Evolutionary conservation across 176 grass and related monocot species (phyloP).

Genomic region (Thinopyrum elongatum): DNA sequence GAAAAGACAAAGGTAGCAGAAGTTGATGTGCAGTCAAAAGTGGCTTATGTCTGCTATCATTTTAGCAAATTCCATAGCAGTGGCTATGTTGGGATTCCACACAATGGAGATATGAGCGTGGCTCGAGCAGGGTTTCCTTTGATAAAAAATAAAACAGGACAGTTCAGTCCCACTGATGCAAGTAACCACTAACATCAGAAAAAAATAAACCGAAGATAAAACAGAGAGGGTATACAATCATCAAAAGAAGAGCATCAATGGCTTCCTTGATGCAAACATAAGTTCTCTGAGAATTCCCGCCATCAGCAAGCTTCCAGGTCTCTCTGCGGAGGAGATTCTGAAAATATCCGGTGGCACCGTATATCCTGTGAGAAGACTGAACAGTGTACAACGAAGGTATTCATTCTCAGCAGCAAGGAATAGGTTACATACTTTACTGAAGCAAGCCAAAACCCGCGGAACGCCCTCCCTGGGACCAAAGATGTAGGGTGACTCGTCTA

Average conservation of each 20-base stretch:
- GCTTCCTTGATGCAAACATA: conserved; percentile 97
- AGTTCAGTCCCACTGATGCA: background rate
- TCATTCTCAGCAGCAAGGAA: background rate
- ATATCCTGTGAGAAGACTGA: conserved; percentile 8
- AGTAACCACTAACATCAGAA: background rate
- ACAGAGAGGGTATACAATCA: conserved; percentile 55
- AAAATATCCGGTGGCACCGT: conserved; percentile 17
- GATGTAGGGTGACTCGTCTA: too few relatives aligned
- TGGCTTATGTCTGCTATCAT: conserved; percentile 73
- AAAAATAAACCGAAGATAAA: background rate
- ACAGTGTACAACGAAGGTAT: background rate
- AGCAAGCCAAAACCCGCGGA: conserved; percentile 89
- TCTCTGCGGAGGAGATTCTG: conserved; percentile 87
- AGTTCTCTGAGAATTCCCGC: conserved; percentile 84
- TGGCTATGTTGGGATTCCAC: conserved; percentile 90
- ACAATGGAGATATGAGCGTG: conserved; percentile 85
- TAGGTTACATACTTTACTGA: conserved; percentile 69
- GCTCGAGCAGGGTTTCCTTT: conserved; percentile 79
- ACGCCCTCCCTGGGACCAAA: conserved; percentile 75
- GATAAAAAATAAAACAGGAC: background rate
- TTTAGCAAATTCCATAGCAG: conserved; percentile 74
- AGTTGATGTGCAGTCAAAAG: background rate
- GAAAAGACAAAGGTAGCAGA: background rate
- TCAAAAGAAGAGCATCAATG: conserved; percentile 73
- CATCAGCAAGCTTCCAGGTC: conserved; percentile 82